phyloP scores from a whole-genome alignment of 169 alveolate species.

The Neospora caninum region DNA sequence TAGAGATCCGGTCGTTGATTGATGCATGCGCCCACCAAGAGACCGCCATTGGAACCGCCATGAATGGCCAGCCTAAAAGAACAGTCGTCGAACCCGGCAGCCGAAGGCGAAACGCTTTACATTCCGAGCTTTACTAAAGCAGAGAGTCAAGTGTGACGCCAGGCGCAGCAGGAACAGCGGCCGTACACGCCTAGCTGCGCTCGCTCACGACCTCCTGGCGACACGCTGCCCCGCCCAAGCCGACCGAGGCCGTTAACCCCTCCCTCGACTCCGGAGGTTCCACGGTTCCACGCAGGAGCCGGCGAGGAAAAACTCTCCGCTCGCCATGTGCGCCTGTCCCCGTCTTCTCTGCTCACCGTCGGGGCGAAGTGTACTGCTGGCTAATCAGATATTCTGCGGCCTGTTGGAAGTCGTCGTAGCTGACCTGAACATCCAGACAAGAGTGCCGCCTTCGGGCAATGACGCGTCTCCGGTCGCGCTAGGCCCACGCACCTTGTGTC shows the following conservation, averaged over 20 bases:
- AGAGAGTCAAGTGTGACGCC: too few species aligned
- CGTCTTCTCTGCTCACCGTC: background rate
- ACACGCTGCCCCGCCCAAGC: too few species aligned
- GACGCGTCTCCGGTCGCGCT: too few species aligned
- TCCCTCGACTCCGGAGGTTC: too few species aligned
- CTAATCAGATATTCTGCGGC: constrained; percentile 52
- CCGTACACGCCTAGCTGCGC: background rate
- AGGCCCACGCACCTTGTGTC: too few species aligned
- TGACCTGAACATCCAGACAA: constrained; percentile 23
- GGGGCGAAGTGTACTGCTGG: constrained; percentile 33
- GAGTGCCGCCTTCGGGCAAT: background rate
- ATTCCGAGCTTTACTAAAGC: background rate
- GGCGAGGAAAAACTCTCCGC: too few species aligned
- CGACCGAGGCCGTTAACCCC: too few species aligned
- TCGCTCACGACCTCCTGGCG: too few species aligned
- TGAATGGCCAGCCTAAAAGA: constrained; percentile 53
- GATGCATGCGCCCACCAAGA: constrained; percentile 63
- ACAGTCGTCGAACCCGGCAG: background rate
- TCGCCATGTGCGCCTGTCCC: too few species aligned
- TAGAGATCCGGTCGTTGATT: constrained; percentile 66
- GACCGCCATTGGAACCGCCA: constrained; percentile 67
- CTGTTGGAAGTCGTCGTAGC: constrained; percentile 61
- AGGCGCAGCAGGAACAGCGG: background rate
- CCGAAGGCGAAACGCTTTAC: background rate
- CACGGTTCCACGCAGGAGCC: too few species aligned